Evolutionary conservation across 257 asterid genomes (phyloP), one percentile per base, ranked within the genome.

Genomic region (Capsicum chinense): DNA sequence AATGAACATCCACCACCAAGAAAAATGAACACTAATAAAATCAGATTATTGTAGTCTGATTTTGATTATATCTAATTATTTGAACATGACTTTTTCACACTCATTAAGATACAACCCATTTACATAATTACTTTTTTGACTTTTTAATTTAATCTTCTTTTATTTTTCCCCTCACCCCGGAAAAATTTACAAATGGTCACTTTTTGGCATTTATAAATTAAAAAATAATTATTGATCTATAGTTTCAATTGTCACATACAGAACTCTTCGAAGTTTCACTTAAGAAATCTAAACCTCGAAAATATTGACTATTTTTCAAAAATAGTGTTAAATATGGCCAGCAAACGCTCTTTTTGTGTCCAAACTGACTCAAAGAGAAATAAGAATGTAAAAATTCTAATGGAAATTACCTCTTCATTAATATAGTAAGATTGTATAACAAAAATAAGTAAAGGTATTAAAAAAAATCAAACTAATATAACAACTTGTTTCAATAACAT

Each of bases 261-360:
- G 14, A 11, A 64, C 9, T 64, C 7, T 6, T 26, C 44, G 5
- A 11, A 64, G 39, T 26, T 44, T 64, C 4, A 64, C 10, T 12
- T 5, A 4, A 5, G 8, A 12, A 64, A 64, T 64, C 12, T 26
- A 1, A 64, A 63, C 33, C 9, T 64, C 0, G 10, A 26, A 0
- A 0, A 6, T 62, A 21, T 9, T 62, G 12, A 64, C 2, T 11
- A 26, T 64, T 26, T 26, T 64, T 26, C 17, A 5, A 64, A 64
- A 7, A 26, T 26, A 26, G 33, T 4, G 17, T 0, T 11, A 13
- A 64, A 64, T 26, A 9, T 12, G 17, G 2, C 17, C 1, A 64
- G 0, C 3, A 0, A 1, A 3, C 0, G 1, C 2, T 64, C 44
- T 11, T 5, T 26, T 3, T 10, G 3, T 5, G 9, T 11, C 2